Conservation (phyloP, 108 stramenopile genomes). For the Stephanodiscus triporus region DNA sequence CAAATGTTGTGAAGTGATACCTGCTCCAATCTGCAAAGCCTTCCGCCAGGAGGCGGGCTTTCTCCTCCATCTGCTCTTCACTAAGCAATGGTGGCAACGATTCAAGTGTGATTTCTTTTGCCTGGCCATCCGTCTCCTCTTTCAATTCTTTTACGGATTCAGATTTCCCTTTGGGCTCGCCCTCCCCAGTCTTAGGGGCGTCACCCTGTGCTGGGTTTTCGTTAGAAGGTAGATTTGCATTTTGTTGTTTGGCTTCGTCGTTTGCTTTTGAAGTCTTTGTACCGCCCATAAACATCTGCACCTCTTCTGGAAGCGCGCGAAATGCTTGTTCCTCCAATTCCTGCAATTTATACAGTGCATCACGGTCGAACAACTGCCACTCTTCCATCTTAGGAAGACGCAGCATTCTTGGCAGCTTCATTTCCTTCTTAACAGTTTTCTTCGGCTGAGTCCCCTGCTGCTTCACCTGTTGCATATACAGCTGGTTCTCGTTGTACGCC, state of each 20-base stretch:
- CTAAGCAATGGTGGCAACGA: slow-evolving; percentile 76
- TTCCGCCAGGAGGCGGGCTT: slow-evolving; percentile 77
- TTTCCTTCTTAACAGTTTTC: slow-evolving; percentile 67
- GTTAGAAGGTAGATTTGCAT: not conserved
- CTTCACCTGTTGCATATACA: slow-evolving; percentile 68
- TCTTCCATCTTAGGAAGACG: slow-evolving; percentile 95
- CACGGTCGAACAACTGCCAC: slow-evolving; percentile 94
- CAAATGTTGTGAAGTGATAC: slow-evolving; percentile 82
- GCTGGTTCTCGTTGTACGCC: slow-evolving; percentile 85
- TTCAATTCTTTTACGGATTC: not conserved
- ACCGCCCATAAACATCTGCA: slow-evolving; percentile 8
- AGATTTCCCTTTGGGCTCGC: not conserved
- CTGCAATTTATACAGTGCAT: slow-evolving; percentile 77
- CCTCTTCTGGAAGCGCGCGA: slow-evolving; percentile 16
- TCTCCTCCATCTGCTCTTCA: slow-evolving; percentile 80
- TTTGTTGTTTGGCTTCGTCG: not conserved
- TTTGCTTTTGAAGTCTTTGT: slow-evolving; percentile 14
- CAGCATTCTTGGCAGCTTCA: slow-evolving; percentile 87
- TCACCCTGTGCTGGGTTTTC: not conserved
- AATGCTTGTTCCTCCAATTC: slow-evolving; percentile 83
- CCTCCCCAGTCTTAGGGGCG: not conserved
- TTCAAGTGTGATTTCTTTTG: slow-evolving; percentile 2
- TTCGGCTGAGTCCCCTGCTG: slow-evolving; percentile 3
- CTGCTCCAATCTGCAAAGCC: slow-evolving; percentile 92
- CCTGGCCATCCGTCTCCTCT: not conserved